Evolutionary conservation across 306 rosid species (phyloP), one percentile per base, ranked within the genome.

Genomic region (Echinosophora koreensis): DNA sequence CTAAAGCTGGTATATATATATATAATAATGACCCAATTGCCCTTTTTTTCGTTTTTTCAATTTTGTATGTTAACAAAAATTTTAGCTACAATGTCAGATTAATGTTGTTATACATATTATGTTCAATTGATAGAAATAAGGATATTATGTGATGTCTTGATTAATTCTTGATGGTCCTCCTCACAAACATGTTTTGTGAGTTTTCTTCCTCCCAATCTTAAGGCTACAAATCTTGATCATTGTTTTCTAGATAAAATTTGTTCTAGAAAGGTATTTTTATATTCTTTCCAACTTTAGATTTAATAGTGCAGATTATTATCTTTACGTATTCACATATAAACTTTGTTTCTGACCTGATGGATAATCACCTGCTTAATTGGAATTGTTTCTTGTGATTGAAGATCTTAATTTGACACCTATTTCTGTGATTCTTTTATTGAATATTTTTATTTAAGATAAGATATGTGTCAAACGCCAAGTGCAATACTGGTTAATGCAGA

Each of bases 1-100:
- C 87, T 47, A 85, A 85, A 88, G 79, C 42, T 47, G 92, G 98
- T 93, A 76, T 22, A 0, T 22, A 22, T 93, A 76, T 22, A 0
- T 22, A 22, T 22, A 22, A 22, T 22, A 22, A 22, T 6, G 44
- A 41, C 7, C 11, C 46, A 41, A 44, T 44, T 44, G 14, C 11
- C 14, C 10, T 2, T 15, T 22, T 12, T 69, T 3, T 10, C 5
- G 74, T 0, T 28, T 27, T 22, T 0, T n/a, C n/a, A 28, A 22
- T 38, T 8, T 32, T 66, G 6, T 17, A 30, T 38, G 7, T 5
- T 8, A 15, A 32, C 22, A 59, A 42, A 32, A 3, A 28, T 52
- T 11, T n/a, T 9, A 32, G 5, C 30, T 15, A 3, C 6, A 54
- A 12, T 51, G 14, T 57, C 14, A 38, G 42, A 46, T 44, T 46